These are phyloP conservation scores for Rhizophagus sp. DNA, from an alignment of 192 early-diverging fungal genomes.

Conservation along the genomic window DNA sequence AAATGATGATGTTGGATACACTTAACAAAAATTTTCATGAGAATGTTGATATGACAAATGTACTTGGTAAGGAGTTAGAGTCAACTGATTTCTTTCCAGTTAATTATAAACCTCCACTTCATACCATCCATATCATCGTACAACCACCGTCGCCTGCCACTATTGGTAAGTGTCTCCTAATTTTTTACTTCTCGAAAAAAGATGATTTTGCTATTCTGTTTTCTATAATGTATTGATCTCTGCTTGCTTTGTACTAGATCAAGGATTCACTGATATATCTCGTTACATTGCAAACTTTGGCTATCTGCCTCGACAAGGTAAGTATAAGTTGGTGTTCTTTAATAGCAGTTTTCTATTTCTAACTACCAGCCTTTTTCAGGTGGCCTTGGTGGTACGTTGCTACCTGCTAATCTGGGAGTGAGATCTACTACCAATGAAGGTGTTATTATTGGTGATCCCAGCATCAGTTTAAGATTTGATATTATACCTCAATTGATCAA, in stretches of 20 bases:
- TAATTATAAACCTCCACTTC: no score
- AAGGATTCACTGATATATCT: neutral
- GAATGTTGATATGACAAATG: no score
- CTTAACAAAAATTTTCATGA: neutral
- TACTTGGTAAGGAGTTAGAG: no score
- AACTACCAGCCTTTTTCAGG: neutral
- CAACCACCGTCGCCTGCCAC: neutral
- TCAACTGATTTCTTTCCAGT: no score
- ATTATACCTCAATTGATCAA: neutral
- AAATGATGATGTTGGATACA: no score
- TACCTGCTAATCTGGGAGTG: neutral
- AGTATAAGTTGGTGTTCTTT: neutral
- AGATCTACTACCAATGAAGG: neutral
- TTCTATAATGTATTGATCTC: neutral
- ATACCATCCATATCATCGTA: neutral
- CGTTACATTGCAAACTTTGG: neutral
- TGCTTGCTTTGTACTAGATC: neutral
- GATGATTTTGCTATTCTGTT: neutral
- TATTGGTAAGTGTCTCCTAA: neutral
- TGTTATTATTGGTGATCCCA: neutral
- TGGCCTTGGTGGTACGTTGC: neutral
- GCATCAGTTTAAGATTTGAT: neutral
- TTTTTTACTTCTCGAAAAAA: neutral
- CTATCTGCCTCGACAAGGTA: neutral
- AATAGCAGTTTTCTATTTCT: neutral